Percentiles rank a stretch among this genome's conserved stretches.
phyloP scores from a whole-genome alignment of 2,329 filamentous ascomycete species.

The Talaromyces verruculosus region DNA sequence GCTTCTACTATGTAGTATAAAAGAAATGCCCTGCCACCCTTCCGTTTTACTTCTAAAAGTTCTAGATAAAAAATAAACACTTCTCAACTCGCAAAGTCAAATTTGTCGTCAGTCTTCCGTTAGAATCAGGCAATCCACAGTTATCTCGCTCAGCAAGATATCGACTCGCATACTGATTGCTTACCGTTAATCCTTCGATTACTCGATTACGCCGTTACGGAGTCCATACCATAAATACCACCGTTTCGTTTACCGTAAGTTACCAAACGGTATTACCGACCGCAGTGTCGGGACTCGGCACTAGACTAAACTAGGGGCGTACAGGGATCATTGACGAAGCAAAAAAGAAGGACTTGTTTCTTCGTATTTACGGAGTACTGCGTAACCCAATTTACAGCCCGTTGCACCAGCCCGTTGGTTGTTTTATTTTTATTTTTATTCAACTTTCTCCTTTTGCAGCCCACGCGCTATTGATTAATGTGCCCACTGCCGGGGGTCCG shows the following conservation, averaged over 20 bases:
- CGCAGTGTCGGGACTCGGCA: conserved; percentile 19
- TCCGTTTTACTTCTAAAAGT: not conserved
- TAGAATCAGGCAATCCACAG: conserved; percentile 5
- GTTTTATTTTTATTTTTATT: conserved; percentile 8
- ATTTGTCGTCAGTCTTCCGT: conserved; percentile 12
- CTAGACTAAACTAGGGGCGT: not conserved
- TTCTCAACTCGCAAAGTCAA: not conserved
- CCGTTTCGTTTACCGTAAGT: conserved; percentile 4
- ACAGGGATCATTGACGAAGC: conserved; percentile 14
- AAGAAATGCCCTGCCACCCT: not conserved
- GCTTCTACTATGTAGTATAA: not conserved
- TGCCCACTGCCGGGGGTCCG: not conserved
- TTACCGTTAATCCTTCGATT: not conserved
- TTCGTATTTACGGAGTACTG: not conserved
- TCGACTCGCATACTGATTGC: not conserved
- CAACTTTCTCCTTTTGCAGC: not conserved
- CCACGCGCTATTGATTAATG: not conserved
- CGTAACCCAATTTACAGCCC: not conserved
- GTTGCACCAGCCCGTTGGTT: not conserved
- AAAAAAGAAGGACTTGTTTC: not conserved
- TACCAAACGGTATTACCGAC: conserved; percentile 20
- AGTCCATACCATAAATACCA: not conserved
- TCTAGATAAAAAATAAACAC: not conserved
- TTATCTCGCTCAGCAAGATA: not conserved
- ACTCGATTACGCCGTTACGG: not conserved